Percentiles rank a stretch among this genome's conserved stretches.
These are phyloP conservation scores for Aspergillus carlsbadensis DNA, from an alignment of 495 filamentous ascomycete genomes.

Conservation along the genomic window DNA sequence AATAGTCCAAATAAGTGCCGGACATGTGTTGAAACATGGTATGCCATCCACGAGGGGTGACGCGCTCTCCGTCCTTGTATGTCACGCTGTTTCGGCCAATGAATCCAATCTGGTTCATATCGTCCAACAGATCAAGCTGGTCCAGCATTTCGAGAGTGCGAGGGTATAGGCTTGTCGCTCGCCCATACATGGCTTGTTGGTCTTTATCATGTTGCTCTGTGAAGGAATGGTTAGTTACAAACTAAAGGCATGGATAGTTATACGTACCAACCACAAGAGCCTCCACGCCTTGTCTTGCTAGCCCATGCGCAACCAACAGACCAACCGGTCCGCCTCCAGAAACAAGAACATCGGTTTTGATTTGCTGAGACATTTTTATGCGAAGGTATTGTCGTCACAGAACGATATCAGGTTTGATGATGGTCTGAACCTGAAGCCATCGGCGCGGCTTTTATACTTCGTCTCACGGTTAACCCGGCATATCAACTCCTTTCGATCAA, in stretches of 20 bases:
- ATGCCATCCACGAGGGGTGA: constrained; percentile 12
- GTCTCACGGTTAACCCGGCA: too few relatives aligned
- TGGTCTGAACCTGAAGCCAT: too few relatives aligned
- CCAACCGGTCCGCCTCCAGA: constrained; percentile 8
- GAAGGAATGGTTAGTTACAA: not conserved
- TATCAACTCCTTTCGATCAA: too few relatives aligned
- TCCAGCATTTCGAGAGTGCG: constrained; percentile 10
- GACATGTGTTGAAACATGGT: constrained; percentile 9
- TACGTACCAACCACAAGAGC: constrained; percentile 3
- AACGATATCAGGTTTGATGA: too few relatives aligned
- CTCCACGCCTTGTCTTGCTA: not conserved
- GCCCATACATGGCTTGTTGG: constrained; percentile 7
- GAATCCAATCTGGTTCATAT: constrained; percentile 6
- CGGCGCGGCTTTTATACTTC: too few relatives aligned
- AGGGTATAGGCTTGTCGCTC: constrained; percentile 6
- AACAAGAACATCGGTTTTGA: constrained; percentile 13
- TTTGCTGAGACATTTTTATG: not conserved
- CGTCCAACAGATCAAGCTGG: constrained; percentile 8
- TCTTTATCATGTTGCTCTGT: constrained; percentile 11
- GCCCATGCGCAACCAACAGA: constrained; percentile 1
- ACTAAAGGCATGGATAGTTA: not conserved
- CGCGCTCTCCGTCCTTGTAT: constrained; percentile 5
- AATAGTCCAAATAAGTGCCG: constrained; percentile 10
- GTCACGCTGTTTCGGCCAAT: constrained; percentile 13
- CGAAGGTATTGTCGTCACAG: too few relatives aligned